Conservation (phyloP, 148 eudicot genomes). For the Nepenthes gracilis region DNA sequence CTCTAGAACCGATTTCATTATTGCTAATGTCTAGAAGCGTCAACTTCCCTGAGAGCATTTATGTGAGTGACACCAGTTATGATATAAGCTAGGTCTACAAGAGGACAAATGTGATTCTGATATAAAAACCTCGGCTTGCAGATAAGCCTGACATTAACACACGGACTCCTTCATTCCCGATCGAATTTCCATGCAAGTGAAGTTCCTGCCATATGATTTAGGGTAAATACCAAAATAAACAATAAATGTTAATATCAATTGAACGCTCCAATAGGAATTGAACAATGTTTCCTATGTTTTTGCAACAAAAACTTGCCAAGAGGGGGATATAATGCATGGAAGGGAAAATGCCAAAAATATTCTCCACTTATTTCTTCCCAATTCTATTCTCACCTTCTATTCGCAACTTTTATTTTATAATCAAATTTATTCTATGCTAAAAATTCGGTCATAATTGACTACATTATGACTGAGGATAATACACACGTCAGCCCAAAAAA, state of each 20-base stretch:
- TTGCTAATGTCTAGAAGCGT: constrained; percentile 72
- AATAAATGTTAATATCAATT: too few species aligned
- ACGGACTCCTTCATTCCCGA: constrained; percentile 94
- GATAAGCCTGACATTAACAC: constrained; percentile 61
- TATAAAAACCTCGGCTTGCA: constrained; percentile 49
- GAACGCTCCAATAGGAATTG: too few species aligned
- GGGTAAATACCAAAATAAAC: not conserved
- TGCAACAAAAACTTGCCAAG: too few species aligned
- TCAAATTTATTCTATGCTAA: too few species aligned
- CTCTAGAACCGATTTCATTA: constrained; percentile 66
- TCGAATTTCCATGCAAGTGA: constrained; percentile 73
- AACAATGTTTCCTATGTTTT: too few species aligned
- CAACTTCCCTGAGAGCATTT: constrained; percentile 29
- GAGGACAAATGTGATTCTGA: not conserved
- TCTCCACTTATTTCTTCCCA: not conserved
- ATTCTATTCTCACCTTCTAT: not conserved
- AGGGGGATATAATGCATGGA: too few species aligned
- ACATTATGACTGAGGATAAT: too few species aligned
- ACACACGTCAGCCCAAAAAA: too few species aligned
- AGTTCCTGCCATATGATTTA: constrained; percentile 48
- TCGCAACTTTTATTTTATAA: too few species aligned
- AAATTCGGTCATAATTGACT: too few species aligned
- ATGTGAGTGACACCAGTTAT: constrained; percentile 3
- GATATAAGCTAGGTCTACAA: not conserved
- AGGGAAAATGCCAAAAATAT: too few species aligned